Conservation (phyloP, 352 stramenopile genomes). For the Phytophthora tubulina region DNA sequence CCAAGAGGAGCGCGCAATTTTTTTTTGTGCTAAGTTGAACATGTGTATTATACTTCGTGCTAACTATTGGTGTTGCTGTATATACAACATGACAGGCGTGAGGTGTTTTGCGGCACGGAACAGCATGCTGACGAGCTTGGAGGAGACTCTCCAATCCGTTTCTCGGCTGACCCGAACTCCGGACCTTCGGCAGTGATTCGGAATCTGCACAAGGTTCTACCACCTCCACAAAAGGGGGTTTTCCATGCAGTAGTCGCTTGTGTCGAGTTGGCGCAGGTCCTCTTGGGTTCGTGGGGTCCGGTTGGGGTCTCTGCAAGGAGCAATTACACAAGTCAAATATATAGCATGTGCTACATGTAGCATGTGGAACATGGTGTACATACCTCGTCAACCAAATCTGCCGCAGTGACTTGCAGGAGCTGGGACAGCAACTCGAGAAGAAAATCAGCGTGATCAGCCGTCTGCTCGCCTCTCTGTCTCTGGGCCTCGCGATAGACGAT, state of each 20-base stretch:
- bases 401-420: conserved; percentile 3
- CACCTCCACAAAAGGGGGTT: background rate
- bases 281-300: background rate
- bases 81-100: conserved; percentile 8
- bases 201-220: background rate
- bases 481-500: conserved; percentile 22
- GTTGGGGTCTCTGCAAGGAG: too few species aligned
- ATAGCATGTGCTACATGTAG: background rate
- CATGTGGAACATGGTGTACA: conserved; percentile 1
- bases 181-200: conserved; percentile 13
- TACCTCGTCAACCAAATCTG: conserved; percentile 7
- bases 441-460: conserved; percentile 18
- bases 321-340: background rate
- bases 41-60: too few species aligned
- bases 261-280: background rate
- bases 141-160: background rate
- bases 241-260: conserved; percentile 9
- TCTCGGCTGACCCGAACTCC: conserved; percentile 17
- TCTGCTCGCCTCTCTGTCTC: background rate
- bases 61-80: conserved; percentile 2
- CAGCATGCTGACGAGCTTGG: background rate
- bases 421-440: conserved; percentile 16
- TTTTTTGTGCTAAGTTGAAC: too few species aligned
- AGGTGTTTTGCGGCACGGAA: conserved; percentile 17
- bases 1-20: too few species aligned